A percentile compares a stretch with the other conserved stretches of the same genome.
These are phyloP conservation scores for Colletotrichum shisoi DNA, from an alignment of 2,329 filamentous ascomycete species.

Conservation along the genomic window DNA sequence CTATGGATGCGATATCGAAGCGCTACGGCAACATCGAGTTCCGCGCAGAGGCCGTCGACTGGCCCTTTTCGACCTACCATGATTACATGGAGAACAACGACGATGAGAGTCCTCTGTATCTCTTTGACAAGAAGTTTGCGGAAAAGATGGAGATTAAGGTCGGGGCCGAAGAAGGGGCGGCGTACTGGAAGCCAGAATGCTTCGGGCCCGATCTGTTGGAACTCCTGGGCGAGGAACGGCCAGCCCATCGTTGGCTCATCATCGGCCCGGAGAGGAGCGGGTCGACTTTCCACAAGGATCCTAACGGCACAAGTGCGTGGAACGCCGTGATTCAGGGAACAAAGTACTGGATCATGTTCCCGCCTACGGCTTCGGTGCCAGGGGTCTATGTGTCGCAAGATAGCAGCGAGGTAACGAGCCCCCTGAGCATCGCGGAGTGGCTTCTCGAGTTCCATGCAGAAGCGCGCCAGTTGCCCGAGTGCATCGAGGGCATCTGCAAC, in stretches of 20 bases:
- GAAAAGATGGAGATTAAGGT: conserved; percentile 80
- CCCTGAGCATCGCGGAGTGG: conserved; percentile 96
- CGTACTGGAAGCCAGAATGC: conserved; percentile 83
- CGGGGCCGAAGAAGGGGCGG: conserved; percentile 58
- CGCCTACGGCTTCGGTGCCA: conserved; percentile 77
- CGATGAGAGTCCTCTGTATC: conserved; percentile 90
- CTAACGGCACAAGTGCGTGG: conserved; percentile 81
- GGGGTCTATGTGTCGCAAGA: conserved; percentile 91
- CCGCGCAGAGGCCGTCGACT: conserved; percentile 91
- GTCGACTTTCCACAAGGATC: conserved; percentile 91
- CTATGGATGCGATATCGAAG: conserved; percentile 69
- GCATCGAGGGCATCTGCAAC: conserved; percentile 82
- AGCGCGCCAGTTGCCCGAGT: conserved; percentile 77
- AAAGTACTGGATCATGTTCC: conserved; percentile 99
- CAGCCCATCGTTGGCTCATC: conserved; percentile 92
- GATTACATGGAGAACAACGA: conserved; percentile 80
- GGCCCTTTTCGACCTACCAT: conserved; percentile 81
- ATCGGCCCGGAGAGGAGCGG: conserved; percentile 86
- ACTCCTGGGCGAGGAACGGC: conserved; percentile 77
- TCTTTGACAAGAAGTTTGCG: conserved; percentile 88
- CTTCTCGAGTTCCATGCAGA: conserved; percentile 87
- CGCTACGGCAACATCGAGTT: conserved; percentile 74
- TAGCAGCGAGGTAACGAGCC: conserved; percentile 90
- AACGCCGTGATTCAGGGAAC: conserved; percentile 89
- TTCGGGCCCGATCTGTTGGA: conserved; percentile 89